Percentiles rank a stretch among this genome's conserved stretches.
Evolutionary conservation across 305 asterid species (phyloP).

Genomic region (Fraxinus albicans): DNA sequence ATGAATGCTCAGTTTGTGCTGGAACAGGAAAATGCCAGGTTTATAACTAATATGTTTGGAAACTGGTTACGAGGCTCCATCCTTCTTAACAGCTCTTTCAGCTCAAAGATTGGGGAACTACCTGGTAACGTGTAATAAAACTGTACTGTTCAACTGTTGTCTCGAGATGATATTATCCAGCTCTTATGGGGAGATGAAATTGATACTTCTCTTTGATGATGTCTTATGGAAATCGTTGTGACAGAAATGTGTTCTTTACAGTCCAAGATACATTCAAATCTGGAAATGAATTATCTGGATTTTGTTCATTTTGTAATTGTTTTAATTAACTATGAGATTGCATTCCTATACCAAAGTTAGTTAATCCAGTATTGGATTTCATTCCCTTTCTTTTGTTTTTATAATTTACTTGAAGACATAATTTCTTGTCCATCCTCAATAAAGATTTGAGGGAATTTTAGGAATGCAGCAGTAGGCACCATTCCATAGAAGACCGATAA

Average conservation of each 20-base stretch:
- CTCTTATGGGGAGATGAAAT: not conserved
- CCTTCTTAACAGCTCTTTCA: not conserved
- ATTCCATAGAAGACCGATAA: not conserved
- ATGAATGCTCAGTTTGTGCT: slow-evolving; percentile 88
- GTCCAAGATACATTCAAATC: not conserved
- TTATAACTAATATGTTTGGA: slow-evolving; percentile 30
- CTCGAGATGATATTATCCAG: not conserved
- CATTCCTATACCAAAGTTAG: not conserved
- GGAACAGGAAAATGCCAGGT: slow-evolving; percentile 86
- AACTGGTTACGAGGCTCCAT: not conserved
- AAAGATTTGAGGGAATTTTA: not conserved
- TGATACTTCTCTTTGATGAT: not conserved
- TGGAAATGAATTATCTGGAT: not conserved
- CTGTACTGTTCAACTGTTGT: not conserved
- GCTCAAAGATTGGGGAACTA: not conserved
- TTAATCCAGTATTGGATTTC: not conserved
- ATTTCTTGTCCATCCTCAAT: not conserved
- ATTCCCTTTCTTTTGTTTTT: not conserved
- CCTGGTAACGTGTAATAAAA: not conserved
- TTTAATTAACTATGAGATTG: not conserved
- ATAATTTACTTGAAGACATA: not conserved
- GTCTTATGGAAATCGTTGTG: not conserved
- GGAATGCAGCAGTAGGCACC: not conserved
- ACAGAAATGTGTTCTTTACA: not conserved
- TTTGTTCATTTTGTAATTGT: not conserved